Percentiles rank a stretch among this genome's conserved stretches.
phyloP scores from a whole-genome alignment of 495 filamentous ascomycete species.

The Aspergillus sclerotioniger region DNA sequence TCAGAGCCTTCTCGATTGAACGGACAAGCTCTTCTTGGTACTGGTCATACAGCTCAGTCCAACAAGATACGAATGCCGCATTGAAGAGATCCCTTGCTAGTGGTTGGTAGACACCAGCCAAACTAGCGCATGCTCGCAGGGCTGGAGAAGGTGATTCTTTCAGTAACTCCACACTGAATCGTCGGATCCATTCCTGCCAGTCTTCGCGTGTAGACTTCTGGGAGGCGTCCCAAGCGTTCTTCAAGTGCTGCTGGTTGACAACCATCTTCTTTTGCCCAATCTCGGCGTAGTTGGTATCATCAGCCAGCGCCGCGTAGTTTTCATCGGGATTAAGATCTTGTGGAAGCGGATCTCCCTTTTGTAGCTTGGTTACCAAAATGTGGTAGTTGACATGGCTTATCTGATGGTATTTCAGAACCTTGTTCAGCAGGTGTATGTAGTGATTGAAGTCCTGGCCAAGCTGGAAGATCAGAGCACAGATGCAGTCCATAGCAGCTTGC shows the following conservation, averaged over 20 bases:
- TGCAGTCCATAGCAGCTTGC: conserved; percentile 87
- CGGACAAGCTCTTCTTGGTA: conserved; percentile 93
- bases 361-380: conserved; percentile 82
- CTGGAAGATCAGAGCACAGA: conserved; percentile 93
- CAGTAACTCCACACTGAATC: conserved; percentile 92
- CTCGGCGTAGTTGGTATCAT: conserved; percentile 77
- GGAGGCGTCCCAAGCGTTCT: conserved; percentile 94
- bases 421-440: conserved; percentile 88
- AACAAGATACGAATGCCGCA: conserved; percentile 96
- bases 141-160: conserved; percentile 96
- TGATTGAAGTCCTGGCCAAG: conserved; percentile 92
- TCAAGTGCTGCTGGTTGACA: conserved; percentile 94
- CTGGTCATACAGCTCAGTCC: conserved; percentile 94
- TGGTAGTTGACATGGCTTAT: conserved; percentile 87
- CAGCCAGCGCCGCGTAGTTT: conserved; percentile 70
- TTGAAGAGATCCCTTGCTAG: conserved; percentile 95
- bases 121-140: conserved; percentile 83
- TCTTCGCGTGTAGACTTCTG: conserved; percentile 96
- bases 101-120: conserved; percentile 87
- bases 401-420: conserved; percentile 61
- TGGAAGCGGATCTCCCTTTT: conserved; percentile 89
- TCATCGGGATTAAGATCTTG: conserved; percentile 92
- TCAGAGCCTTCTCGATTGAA: conserved; percentile 92
- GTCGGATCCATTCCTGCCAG: conserved; percentile 98
- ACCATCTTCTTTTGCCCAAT: conserved; percentile 89